phyloP scores from a whole-genome alignment of 177 flowering plant genomes.

The Telopea speciosissima region DNA sequence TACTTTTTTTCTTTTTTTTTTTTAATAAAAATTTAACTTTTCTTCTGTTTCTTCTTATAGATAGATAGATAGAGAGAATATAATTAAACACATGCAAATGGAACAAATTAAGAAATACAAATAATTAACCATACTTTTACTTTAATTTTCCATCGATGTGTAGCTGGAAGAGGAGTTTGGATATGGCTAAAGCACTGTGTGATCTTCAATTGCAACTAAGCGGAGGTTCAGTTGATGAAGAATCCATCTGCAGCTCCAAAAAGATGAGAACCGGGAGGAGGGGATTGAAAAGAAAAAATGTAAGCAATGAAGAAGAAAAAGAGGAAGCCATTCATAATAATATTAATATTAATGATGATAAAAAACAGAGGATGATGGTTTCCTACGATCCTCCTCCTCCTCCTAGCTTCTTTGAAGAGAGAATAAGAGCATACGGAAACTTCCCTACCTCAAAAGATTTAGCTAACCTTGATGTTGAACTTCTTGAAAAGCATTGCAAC shows the following conservation, averaged over 20 bases:
- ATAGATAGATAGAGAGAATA: too few species aligned
- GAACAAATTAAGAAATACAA: too few species aligned
- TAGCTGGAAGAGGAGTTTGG: constrained; percentile 19
- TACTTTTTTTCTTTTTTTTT: not conserved
- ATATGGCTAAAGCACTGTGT: constrained; percentile 34
- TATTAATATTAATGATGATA: too few species aligned
- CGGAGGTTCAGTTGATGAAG: not conserved
- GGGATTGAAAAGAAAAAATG: constrained; percentile 5
- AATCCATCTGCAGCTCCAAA: not conserved
- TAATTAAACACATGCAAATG: too few species aligned
- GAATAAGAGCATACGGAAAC: constrained; percentile 11
- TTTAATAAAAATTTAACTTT: too few species aligned
- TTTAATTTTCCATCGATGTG: too few species aligned
- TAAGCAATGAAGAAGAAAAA: not conserved
- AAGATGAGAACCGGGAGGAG: not conserved
- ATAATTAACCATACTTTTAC: too few species aligned
- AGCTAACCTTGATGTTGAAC: constrained; percentile 7
- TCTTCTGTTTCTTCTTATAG: too few species aligned
- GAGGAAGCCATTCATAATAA: too few species aligned
- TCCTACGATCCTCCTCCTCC: too few species aligned
- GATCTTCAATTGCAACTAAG: constrained; percentile 18
- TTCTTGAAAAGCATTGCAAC: constrained; percentile 12
- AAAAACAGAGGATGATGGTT: too few species aligned
- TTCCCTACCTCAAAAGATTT: constrained; percentile 36
- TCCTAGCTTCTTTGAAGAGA: not conserved